Evolutionary conservation across 2,329 filamentous ascomycete genomes (phyloP), one percentile per base, ranked within the genome.

Genomic region (Grosmannia huntii): DNA sequence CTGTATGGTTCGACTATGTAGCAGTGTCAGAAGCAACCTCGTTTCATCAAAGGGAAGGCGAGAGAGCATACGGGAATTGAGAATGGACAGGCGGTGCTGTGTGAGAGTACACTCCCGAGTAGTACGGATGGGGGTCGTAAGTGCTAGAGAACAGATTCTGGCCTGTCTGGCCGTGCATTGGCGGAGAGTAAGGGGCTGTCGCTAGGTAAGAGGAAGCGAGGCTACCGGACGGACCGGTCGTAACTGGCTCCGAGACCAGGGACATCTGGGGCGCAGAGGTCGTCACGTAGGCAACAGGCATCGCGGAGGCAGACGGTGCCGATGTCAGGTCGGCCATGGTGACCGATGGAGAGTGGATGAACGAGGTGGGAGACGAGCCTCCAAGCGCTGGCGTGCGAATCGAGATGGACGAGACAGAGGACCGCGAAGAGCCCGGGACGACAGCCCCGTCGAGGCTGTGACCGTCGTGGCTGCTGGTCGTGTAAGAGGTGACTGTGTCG

Each of bases 201-300:
- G 58, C 28, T 4, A 60, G 51, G 57, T 62, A 62, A 11, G 61
- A 50, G n/a, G 55, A 74, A 7, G 78, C 70, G 1, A 76, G 68
- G 59, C 81, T 68, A 65, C 80, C 81, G 14, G 60, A 25, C 12
- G 62, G 56, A 23, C 71, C 68, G 21, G 71, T 67, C 59, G 58
- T 56, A 2, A 74, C 70, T 2, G 78, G 73, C 62, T 82, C 77
- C 23, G 76, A 68, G 25, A 82, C 70, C 5, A 82, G 70, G 5
- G 78, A 75, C 44, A 81, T 76, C 14, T 77, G 72, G 7, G 76
- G 67, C 1, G 76, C 67, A 1, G 78, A 72, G 3, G 76, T 73
- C 2, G 78, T 76, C 1, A 78, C 76, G 68, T 82, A 82, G 57
- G 78, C 67, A 23, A 77, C 73, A 3, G 60, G 57, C 57, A 81